Evolutionary conservation across 345 rosid species (phyloP), one percentile per base, ranked within the genome.

Genomic region (Raphanus sativus): DNA sequence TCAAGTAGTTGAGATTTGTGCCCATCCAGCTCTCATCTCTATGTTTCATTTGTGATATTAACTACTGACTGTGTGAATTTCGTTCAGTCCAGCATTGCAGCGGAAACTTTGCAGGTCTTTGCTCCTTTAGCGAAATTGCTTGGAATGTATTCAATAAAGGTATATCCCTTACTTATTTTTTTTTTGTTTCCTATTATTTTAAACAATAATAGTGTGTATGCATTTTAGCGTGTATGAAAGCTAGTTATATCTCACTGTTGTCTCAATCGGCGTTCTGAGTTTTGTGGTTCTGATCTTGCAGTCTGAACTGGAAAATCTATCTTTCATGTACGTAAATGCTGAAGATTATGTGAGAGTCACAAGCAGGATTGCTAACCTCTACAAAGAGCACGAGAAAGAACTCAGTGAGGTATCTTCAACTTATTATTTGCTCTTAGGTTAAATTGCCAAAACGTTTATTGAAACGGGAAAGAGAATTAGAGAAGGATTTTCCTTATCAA

Each of bases 101-200:
- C 75, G 84, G 99, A 95, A 84, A 95, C 99, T 69, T 86, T 95
- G 78, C 98, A 92, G 85, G 96, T 92, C 76, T 95, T 95, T 83
- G 99, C 99, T 62, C 99, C 99, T 65, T 79, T 95, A 77, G 99
- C 98, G 72, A 95, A 95, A 83, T 83, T 95, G 81, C 83, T 95
- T 65, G 99, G 99, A 78, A 95, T 95, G 98, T 90, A 95, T 86
- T 89, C 91, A 73, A 95, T 95, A 74, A 95, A 95, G 99, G 99
- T 95, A 70, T 61, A 69, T 50, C 58, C 70, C 67, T 55, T 32
- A 25, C 30, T 0, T 24, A 55, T 29, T 29, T 29, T 29, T 29
- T 52, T 62, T 38, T 62, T 0, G 5, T 29, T 62, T 73, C 50
- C 74, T 52, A 62, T 45, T 16, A 16, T 21, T 21, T 21, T 21